Evolutionary conservation across 1,139 yeast species (phyloP).

Genomic region (Keqinozyma sinolaborantium): DNA sequence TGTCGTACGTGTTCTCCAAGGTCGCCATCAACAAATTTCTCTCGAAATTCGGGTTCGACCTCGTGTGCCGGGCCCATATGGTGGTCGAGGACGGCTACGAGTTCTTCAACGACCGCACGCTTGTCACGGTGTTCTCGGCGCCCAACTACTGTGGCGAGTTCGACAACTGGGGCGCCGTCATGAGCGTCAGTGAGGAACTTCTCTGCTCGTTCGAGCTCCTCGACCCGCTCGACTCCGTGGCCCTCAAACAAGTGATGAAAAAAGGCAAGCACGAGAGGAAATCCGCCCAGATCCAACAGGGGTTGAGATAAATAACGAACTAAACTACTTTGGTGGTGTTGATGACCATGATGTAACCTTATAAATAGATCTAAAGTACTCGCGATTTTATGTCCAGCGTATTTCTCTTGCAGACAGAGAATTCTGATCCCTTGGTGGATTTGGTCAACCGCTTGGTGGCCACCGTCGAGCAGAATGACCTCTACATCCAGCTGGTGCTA

Average conservation of each 20-base stretch:
- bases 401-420: slow-evolving; percentile 36
- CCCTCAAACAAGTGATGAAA: slow-evolving; percentile 89
- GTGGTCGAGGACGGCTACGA: slow-evolving; percentile 98
- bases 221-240: slow-evolving; percentile 91
- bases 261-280: slow-evolving; percentile 80
- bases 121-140: slow-evolving; percentile 93
- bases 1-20: slow-evolving; percentile 89
- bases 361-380: neutral
- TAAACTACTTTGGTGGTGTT: neutral
- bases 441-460: slow-evolving; percentile 19
- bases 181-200: slow-evolving; percentile 92
- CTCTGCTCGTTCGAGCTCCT: slow-evolving; percentile 88
- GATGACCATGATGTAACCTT: slow-evolving; percentile 4
- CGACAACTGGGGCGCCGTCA: slow-evolving; percentile 98
- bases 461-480: slow-evolving; percentile 23
- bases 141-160: slow-evolving; percentile 98
- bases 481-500: slow-evolving; percentile 19
- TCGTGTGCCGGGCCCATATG: slow-evolving; percentile 97
- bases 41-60: slow-evolving; percentile 83
- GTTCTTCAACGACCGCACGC: slow-evolving; percentile 87
- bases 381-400: slow-evolving; percentile 7
- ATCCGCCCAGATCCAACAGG: slow-evolving; percentile 35
- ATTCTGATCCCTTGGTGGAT: slow-evolving; percentile 26
- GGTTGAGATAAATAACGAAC: neutral
- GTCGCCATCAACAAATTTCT: slow-evolving; percentile 91